phyloP scores from a whole-genome alignment of 148 eudicot species.

The Agrostemma githago region DNA sequence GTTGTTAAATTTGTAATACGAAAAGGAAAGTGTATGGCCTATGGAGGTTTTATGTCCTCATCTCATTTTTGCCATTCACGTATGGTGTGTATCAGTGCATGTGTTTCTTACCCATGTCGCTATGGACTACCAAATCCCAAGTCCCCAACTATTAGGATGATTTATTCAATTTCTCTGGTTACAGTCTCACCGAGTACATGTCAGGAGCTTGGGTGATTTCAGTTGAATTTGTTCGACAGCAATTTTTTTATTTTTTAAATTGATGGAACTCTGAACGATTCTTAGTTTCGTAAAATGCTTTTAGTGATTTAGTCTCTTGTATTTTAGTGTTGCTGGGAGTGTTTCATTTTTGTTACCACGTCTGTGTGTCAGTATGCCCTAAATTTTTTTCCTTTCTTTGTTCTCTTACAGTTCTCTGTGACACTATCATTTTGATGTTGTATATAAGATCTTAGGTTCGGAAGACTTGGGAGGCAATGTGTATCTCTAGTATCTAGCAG shows the following conservation, averaged over 20 bases:
- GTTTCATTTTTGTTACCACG: neutral
- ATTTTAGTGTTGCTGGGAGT: neutral
- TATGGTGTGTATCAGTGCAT: neutral
- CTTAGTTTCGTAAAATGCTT: neutral
- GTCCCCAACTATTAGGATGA: neutral
- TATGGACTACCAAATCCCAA: neutral
- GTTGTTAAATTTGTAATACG: neutral
- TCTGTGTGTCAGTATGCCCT: neutral
- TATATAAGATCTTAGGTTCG: constrained; percentile 1
- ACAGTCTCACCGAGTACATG: neutral
- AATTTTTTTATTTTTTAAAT: neutral
- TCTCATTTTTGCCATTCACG: neutral
- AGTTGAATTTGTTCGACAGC: neutral
- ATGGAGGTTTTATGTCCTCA: neutral
- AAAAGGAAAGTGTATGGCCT: neutral
- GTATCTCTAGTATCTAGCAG: constrained; percentile 3
- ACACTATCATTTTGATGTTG: constrained; percentile 1
- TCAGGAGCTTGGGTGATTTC: neutral
- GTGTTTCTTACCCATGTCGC: neutral
- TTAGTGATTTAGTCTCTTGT: neutral
- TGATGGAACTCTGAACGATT: neutral
- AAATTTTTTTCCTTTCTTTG: neutral
- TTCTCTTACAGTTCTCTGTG: constrained; percentile 18
- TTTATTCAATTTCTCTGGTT: neutral
- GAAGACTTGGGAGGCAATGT: neutral